Evolutionary conservation across 1,139 yeast species (phyloP).

Genomic region (Kodamaea ohmeri): DNA sequence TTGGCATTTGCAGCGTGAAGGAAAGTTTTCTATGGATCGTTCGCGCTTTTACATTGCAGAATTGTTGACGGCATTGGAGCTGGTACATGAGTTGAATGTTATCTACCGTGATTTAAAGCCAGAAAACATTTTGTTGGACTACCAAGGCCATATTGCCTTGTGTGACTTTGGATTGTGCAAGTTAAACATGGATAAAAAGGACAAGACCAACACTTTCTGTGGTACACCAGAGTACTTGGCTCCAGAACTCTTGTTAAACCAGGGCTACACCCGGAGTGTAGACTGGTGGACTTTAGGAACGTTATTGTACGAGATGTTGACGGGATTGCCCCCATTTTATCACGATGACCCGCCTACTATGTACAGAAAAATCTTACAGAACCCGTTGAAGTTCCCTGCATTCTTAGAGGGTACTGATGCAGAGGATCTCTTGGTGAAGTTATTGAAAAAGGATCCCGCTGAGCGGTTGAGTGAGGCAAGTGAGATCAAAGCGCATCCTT

Average conservation of each 20-base stretch:
- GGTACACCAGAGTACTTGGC: constrained; percentile 97
- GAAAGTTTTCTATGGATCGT: constrained; percentile 83
- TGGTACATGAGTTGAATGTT: constrained; percentile 84
- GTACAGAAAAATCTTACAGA: constrained; percentile 90
- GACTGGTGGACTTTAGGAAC: constrained; percentile 99
- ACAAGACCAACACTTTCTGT: constrained; percentile 90
- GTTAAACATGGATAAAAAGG: constrained; percentile 84
- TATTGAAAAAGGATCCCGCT: constrained; percentile 82
- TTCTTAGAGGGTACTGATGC: constrained; percentile 84
- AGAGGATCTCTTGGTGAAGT: constrained; percentile 70
- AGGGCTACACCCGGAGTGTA: constrained; percentile 91
- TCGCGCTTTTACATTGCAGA: constrained; percentile 94
- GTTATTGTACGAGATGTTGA: constrained; percentile 88
- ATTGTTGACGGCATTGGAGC: constrained; percentile 85
- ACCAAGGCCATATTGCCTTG: constrained; percentile 94
- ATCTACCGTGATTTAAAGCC: constrained; percentile 95
- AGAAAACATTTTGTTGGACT: constrained; percentile 87
- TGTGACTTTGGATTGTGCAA: constrained; percentile 97
- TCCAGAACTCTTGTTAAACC: constrained; percentile 86
- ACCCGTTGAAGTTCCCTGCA: constrained; percentile 84
- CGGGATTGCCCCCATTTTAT: constrained; percentile 86
- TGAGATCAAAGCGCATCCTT: constrained; percentile 81
- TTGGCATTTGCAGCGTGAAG: constrained; percentile 89
- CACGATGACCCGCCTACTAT: constrained; percentile 92
- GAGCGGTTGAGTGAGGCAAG: constrained; percentile 79